Evolutionary conservation across 345 rosid species (phyloP), one percentile per base, ranked within the genome.

Genomic region (Kandelia obovata): DNA sequence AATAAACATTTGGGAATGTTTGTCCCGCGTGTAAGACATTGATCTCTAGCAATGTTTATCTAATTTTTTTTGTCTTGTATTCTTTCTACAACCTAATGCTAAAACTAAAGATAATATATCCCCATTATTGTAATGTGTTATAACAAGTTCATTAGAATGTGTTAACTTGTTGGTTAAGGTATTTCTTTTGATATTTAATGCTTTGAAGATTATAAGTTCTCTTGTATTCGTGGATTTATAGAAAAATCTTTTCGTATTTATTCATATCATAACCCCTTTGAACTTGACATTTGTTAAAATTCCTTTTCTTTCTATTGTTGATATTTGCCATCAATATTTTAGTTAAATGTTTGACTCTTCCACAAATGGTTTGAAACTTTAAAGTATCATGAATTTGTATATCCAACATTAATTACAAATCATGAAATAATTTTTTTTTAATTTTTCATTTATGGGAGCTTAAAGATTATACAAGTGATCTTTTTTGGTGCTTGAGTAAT

Each of bases 21-120:
- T 43, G 1, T 43, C 1, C 17, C 1, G 5, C 6, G 1, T 25
- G 9, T 67, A 25, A 21, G 21, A 21, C 21, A 21, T 21, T 21
- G 21, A 21, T 21, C 21, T 21, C 21, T 21, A 21, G 21, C 21
- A 21, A 34, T 13, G n/a, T 7, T 35, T 61, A n/a, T 21, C 3
- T 27, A 7, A 34, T 7, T 7, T 34, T 7, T 34, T 34, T 1
- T 7, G 5, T 28, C 20, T 65, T 27, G 3, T 20, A 31, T 64
- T 74, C 34, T 76, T 81, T 21, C 57, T 86, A 81, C 90, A 94
- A 96, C 92, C 92, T 15, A 89, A 94, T 83, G 82, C 86, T 46
- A 92, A 84, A 80, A 94, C 91, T 11, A 95, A 91, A 76, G 98
- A 94, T 79, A 53, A 70, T 76, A 81, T 89, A 70, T 91, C 95